These are phyloP conservation scores for Sonneratia caseolaris DNA, from an alignment of 345 rosid species.

Conservation along the genomic window DNA sequence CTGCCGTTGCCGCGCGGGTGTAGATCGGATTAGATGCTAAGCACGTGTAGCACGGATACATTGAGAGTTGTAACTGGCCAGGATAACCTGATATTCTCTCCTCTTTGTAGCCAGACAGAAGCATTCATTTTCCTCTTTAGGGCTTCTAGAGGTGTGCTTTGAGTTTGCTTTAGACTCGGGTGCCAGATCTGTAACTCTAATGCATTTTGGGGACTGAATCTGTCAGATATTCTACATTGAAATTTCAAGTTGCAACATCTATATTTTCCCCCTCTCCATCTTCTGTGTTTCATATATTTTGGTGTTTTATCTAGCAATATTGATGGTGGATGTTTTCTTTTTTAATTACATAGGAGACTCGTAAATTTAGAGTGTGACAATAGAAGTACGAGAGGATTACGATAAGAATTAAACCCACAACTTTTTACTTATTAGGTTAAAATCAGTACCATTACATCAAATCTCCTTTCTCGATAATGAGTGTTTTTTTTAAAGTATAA, in stretches of 20 bases:
- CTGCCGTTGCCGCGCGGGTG: conserved; percentile 2
- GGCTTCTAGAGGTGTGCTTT: neutral
- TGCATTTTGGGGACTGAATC: neutral
- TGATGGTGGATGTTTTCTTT: neutral
- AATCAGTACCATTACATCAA: too few relatives aligned
- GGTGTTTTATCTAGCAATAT: neutral
- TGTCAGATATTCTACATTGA: neutral
- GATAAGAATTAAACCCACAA: too few relatives aligned
- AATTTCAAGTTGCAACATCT: neutral
- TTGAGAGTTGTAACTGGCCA: neutral
- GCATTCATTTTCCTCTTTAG: neutral
- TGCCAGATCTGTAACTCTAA: neutral
- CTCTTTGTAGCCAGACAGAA: neutral
- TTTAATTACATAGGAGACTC: too few relatives aligned
- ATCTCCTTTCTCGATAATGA: neutral
- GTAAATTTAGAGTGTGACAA: too few relatives aligned
- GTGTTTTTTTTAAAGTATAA: neutral
- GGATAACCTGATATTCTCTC: neutral
- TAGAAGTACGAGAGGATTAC: too few relatives aligned
- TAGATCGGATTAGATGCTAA: neutral
- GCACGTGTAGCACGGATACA: neutral
- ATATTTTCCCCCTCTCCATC: too few relatives aligned
- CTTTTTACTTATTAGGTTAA: too few relatives aligned
- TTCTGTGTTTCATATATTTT: neutral
- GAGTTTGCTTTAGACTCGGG: neutral